phyloP scores from a whole-genome alignment of 345 rosid genomes.

The Citrus mangshanensis region DNA sequence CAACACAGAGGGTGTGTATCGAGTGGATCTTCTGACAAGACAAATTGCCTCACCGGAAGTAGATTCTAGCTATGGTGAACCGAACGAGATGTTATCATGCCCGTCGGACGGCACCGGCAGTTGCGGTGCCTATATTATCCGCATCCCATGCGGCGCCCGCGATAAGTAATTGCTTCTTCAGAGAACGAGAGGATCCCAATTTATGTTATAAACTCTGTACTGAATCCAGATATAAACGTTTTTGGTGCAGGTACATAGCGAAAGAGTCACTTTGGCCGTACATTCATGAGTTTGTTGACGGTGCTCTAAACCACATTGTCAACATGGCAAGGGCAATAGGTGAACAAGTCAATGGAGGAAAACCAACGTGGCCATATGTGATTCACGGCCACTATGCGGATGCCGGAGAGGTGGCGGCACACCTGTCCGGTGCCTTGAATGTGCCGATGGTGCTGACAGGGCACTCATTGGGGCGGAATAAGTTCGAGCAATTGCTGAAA shows the following conservation, averaged over 20 bases:
- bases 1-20: conserved; percentile 48
- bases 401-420: conserved; percentile 64
- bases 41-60: conserved; percentile 65
- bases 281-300: conserved; percentile 61
- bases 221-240: not conserved
- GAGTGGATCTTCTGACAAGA: conserved; percentile 67
- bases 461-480: conserved; percentile 67
- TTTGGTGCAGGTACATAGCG: conserved; percentile 45
- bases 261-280: conserved; percentile 76
- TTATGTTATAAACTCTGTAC: not conserved
- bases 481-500: conserved; percentile 66
- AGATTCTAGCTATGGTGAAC: conserved; percentile 66
- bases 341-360: conserved; percentile 49
- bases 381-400: conserved; percentile 80
- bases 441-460: conserved; percentile 73
- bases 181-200: not conserved
- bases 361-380: conserved; percentile 64
- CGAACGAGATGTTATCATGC: conserved; percentile 77
- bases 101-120: conserved; percentile 60
- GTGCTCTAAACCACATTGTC: conserved; percentile 55
- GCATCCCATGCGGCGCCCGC: conserved; percentile 58
- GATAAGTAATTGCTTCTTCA: conserved; percentile 34
- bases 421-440: conserved; percentile 52
- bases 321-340: conserved; percentile 60
- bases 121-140: conserved; percentile 67